Evolutionary conservation across 495 filamentous ascomycete species (phyloP).

Genomic region (Penicillium canescens): DNA sequence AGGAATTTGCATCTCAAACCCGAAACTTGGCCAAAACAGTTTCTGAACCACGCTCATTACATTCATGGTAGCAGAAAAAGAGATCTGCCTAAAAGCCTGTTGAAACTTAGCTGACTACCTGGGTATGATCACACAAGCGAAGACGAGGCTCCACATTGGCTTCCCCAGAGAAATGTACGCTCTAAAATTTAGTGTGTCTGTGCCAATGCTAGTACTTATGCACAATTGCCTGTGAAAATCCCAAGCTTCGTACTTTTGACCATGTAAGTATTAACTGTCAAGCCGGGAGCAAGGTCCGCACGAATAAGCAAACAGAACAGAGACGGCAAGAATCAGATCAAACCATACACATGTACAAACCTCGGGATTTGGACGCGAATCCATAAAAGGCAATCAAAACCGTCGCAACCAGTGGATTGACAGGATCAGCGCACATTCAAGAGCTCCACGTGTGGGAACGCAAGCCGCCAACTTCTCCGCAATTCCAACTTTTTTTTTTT

Average conservation of each 20-base stretch:
- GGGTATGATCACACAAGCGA: too few species aligned
- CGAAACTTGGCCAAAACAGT: too few species aligned
- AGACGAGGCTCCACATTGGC: too few species aligned
- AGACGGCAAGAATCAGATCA: not conserved
- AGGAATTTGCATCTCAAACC: too few species aligned
- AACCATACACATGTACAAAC: not conserved
- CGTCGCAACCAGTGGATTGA: not conserved
- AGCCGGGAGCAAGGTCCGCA: not conserved
- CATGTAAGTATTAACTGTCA: not conserved
- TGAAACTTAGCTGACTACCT: too few species aligned
- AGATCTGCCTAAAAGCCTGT: too few species aligned
- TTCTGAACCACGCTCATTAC: too few species aligned
- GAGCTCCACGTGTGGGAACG: not conserved
- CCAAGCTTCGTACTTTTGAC: not conserved
- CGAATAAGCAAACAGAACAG: not conserved
- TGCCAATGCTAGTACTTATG: too few species aligned
- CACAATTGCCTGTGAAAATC: too few species aligned
- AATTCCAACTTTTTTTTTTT: not conserved
- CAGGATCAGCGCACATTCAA: not conserved
- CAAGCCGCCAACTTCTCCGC: not conserved
- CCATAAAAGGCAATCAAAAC: not conserved
- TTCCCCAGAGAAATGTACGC: too few species aligned
- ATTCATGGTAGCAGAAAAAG: too few species aligned
- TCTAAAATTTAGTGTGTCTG: too few species aligned
- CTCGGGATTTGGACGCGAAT: slow-evolving; percentile 5